Evolutionary conservation across 176 grass and related monocot species (phyloP), one percentile per base, ranked within the genome.

Genomic region (Dactylis glomerata): DNA sequence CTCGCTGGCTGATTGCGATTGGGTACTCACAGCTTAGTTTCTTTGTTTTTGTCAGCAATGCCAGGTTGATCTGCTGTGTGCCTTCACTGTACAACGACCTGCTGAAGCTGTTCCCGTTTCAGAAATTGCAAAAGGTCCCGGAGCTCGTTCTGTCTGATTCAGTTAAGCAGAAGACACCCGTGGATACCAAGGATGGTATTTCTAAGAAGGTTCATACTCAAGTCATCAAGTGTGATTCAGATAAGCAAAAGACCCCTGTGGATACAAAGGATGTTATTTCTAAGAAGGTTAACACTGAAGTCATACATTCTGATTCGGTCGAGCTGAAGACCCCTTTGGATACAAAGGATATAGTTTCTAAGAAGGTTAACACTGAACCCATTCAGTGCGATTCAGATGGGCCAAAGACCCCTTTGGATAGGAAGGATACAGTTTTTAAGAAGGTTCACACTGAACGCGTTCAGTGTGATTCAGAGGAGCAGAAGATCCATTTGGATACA

Each of bases 51-150:
- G 44, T 71, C 87, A 92, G 91, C 77, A 89, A 92, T 70, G 75
- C 91, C n/a, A 86, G 77, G 76, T 26, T 92, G 6, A 58, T 70
- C 69, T 77, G 75, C 40, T 33, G 61, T 0, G 50, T 89, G 36
- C 87, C 91, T 47, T 76, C 72, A 10, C 71, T 92, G 33, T 89
- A 80, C 61, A 69, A 46, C 11, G 91, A 92, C 84, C 80, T 89
- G 68, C 27, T 84, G 10, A 86, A 81, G 80, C 81, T 89, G 30
- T 89, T 84, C 73, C 84, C 10, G 61, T 77, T 92, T 82, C 80
- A 68, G 59, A 83, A 46, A 27, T 20, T 55, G 12, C 64, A 76
- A 31, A 82, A 81, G 19, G 56, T 74, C 17, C 73, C 78, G 33
- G 23, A 51, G 47, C 82, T 33, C 20, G 26, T 82, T 55, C 73